phyloP scores from a whole-genome alignment of 495 filamentous ascomycete genomes.

The Talaromyces trachyspermus region DNA sequence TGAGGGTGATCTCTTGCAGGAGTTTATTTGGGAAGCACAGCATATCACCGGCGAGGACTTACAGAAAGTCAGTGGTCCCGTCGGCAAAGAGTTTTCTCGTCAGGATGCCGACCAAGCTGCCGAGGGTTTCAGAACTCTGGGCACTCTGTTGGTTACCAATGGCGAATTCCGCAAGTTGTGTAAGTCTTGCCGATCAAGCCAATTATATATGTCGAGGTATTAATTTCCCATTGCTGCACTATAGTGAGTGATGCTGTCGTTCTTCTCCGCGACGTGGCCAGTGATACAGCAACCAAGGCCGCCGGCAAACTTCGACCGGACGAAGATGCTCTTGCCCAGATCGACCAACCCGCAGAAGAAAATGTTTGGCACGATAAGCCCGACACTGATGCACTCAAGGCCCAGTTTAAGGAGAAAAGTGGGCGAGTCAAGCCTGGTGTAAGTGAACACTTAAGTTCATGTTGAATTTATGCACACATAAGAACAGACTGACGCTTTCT shows the following conservation, averaged over 20 bases:
- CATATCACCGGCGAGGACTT: constrained; percentile 56
- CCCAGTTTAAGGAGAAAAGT: constrained; percentile 53
- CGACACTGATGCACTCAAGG: constrained; percentile 61
- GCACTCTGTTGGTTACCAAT: constrained; percentile 86
- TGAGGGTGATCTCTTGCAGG: constrained; percentile 85
- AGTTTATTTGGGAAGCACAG: constrained; percentile 92
- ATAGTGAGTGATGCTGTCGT: constrained; percentile 83
- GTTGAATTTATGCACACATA: too few species aligned
- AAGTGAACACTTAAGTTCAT: constrained; percentile 18
- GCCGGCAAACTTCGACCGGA: constrained; percentile 70
- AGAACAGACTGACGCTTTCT: background rate
- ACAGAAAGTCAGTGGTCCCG: constrained; percentile 51
- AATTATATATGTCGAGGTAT: background rate
- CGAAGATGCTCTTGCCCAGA: constrained; percentile 66
- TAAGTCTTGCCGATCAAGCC: constrained; percentile 36
- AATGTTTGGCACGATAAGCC: constrained; percentile 93
- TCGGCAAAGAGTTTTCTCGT: constrained; percentile 66
- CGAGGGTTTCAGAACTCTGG: constrained; percentile 82
- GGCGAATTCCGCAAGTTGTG: constrained; percentile 92
- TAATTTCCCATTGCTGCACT: too few species aligned
- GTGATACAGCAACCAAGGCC: constrained; percentile 80
- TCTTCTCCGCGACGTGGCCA: constrained; percentile 80
- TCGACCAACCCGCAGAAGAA: constrained; percentile 78
- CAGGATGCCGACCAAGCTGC: constrained; percentile 75
- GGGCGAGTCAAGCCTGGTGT: constrained; percentile 54